A percentile compares a stretch with the other conserved stretches of the same genome.
Conservation (phyloP, 257 asterid species). For the Penstemon newberryi region DNA sequence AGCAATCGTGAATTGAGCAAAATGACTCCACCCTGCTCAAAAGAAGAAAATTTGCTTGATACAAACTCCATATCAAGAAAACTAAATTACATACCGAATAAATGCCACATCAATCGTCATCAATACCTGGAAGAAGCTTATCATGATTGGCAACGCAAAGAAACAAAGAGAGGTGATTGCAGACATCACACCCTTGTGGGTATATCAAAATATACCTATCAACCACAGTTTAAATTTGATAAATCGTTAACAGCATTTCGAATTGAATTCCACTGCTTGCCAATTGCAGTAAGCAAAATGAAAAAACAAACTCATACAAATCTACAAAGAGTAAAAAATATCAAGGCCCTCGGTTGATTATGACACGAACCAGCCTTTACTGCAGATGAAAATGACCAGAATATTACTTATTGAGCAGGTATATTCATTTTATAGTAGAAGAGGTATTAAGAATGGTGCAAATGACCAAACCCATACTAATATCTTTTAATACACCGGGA, state of each 20-base stretch:
- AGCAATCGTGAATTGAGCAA: slow-evolving; percentile 93
- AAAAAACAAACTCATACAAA: neutral
- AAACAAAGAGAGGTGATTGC: slow-evolving; percentile 93
- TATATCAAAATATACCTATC: slow-evolving; percentile 89
- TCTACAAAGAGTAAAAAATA: neutral
- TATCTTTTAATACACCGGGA: slow-evolving; percentile 31
- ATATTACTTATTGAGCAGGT: slow-evolving; percentile 6
- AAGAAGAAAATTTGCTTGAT: slow-evolving; percentile 20
- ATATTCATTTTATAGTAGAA: slow-evolving; percentile 24
- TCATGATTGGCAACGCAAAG: slow-evolving; percentile 96
- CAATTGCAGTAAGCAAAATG: neutral
- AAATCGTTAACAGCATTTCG: slow-evolving; percentile 11
- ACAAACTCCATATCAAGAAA: slow-evolving; percentile 20
- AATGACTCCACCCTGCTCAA: slow-evolving; percentile 86
- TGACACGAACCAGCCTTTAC: neutral
- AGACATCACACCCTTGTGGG: slow-evolving; percentile 95
- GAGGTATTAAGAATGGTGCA: slow-evolving; percentile 28
- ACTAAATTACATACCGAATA: neutral
- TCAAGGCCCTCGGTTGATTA: slow-evolving; percentile 6
- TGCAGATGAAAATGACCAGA: slow-evolving; percentile 3
- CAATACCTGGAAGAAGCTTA: slow-evolving; percentile 78
- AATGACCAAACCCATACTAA: slow-evolving; percentile 29
- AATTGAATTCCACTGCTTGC: neutral
- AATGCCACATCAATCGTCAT: neutral
- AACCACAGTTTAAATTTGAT: slow-evolving; percentile 32